phyloP scores from a whole-genome alignment of 1,139 yeast species.

The Saccharomyces hybrid region DNA sequence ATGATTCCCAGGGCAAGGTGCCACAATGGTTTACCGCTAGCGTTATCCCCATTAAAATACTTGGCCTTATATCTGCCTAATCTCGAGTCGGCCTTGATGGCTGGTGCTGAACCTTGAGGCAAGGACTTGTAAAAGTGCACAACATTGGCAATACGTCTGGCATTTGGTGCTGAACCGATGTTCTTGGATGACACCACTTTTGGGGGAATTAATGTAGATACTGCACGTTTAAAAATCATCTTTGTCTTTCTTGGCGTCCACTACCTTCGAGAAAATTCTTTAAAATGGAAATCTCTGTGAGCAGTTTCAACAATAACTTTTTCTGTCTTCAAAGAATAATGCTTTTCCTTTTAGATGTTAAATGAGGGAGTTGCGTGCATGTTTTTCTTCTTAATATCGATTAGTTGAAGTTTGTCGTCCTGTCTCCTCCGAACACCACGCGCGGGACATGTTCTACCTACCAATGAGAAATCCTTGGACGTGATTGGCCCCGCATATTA shows the following conservation, averaged over 20 bases:
- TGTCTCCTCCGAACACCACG: not conserved
- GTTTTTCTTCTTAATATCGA: not conserved
- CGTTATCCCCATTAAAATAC: slow-evolving; percentile 71
- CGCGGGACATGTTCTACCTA: not conserved
- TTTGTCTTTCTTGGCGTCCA: not conserved
- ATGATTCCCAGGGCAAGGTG: slow-evolving; percentile 70
- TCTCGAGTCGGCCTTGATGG: slow-evolving; percentile 49
- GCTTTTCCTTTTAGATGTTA: not conserved
- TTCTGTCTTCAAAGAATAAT: not conserved
- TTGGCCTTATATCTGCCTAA: slow-evolving; percentile 72
- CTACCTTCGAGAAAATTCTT: not conserved
- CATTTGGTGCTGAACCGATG: slow-evolving; percentile 92
- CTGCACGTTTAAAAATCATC: slow-evolving; percentile 70
- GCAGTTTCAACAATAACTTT: not conserved
- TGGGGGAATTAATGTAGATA: slow-evolving; percentile 96
- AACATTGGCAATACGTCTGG: slow-evolving; percentile 93
- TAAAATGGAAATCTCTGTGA: not conserved
- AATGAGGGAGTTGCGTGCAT: not conserved
- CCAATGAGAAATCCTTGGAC: not conserved
- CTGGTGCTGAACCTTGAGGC: slow-evolving; percentile 89
- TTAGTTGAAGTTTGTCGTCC: not conserved
- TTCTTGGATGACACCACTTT: slow-evolving; percentile 96
- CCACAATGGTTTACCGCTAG: slow-evolving; percentile 72
- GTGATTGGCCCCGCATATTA: not conserved
- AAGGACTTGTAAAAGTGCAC: slow-evolving; percentile 92